These are phyloP conservation scores for Drechslerella coelobrocha DNA, from an alignment of 2,329 filamentous ascomycete species.

Conservation along the genomic window DNA sequence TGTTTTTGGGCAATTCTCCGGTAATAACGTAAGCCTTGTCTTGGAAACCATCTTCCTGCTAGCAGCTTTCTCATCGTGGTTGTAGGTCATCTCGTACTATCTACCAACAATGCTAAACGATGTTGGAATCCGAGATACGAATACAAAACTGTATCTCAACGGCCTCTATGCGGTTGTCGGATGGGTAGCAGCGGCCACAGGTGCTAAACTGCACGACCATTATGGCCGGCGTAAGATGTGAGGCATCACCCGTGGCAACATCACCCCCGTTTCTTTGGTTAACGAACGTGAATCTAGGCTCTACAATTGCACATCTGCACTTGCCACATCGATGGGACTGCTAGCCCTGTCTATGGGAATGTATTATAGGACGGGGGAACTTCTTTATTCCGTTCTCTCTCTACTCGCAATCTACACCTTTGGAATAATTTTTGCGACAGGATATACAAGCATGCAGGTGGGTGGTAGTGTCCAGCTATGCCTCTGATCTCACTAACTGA, in stretches of 20 bases:
- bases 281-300: conserved; percentile 48
- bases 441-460: conserved; percentile 57
- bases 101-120: conserved; percentile 60
- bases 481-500: conserved; percentile 4
- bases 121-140: conserved; percentile 59
- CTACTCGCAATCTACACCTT: conserved; percentile 60
- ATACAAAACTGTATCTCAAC: conserved; percentile 60
- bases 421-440: conserved; percentile 57
- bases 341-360: conserved; percentile 59
- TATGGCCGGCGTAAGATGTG: conserved; percentile 59
- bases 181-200: conserved; percentile 58
- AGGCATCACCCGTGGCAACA: not conserved
- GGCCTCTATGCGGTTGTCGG: conserved; percentile 61
- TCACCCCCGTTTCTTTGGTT: not conserved
- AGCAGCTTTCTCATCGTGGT: too few relatives aligned
- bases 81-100: conserved; percentile 56
- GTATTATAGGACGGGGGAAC: conserved; percentile 52
- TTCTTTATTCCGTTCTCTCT: conserved; percentile 58
- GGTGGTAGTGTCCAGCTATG: not conserved
- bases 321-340: conserved; percentile 58
- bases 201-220: conserved; percentile 59
- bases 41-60: conserved; percentile 55
- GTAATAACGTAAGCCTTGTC: conserved; percentile 61
- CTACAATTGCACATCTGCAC: conserved; percentile 56
- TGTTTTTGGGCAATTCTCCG: conserved; percentile 64